A percentile compares a stretch with the other conserved stretches of the same genome.
These are phyloP conservation scores for Candida jianshihensis DNA, from an alignment of 805 yeast species.

Conservation along the genomic window DNA sequence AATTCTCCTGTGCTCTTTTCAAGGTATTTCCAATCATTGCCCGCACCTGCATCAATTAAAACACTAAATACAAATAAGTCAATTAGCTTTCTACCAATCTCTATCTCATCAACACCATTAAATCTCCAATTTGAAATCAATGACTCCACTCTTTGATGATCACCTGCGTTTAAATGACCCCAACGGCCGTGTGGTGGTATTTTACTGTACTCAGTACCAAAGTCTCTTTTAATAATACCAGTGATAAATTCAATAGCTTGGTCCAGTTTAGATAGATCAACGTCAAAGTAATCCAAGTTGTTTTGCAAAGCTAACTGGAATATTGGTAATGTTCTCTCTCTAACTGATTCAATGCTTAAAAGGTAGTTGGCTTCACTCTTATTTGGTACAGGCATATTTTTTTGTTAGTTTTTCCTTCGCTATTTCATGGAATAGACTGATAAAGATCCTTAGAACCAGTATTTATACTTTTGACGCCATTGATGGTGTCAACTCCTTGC, in stretches of 20 bases:
- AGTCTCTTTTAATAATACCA: constrained; percentile 35
- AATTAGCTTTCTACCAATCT: constrained; percentile 45
- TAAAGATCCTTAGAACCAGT: too few species aligned
- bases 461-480: too few species aligned
- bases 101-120: constrained; percentile 28
- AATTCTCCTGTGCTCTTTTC: constrained; percentile 30
- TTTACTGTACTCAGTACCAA: constrained; percentile 31
- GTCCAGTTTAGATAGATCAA: constrained; percentile 35
- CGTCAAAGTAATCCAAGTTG: constrained; percentile 36
- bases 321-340: constrained; percentile 43
- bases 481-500: too few species aligned
- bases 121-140: constrained; percentile 34
- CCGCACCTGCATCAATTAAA: constrained; percentile 64
- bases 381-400: too few species aligned
- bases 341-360: constrained; percentile 46
- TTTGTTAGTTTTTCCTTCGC: too few species aligned
- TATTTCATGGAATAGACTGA: too few species aligned
- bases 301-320: constrained; percentile 31
- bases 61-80: constrained; percentile 58
- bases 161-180: constrained; percentile 55
- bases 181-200: constrained; percentile 67
- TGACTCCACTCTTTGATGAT: constrained; percentile 34
- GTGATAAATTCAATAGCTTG: constrained; percentile 39
- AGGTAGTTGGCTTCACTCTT: constrained; percentile 30
- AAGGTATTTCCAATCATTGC: constrained; percentile 45